These are phyloP conservation scores for Hysterangium stoloniferum DNA, from an alignment of 768 basidiomycete genomes.

Conservation along the genomic window DNA sequence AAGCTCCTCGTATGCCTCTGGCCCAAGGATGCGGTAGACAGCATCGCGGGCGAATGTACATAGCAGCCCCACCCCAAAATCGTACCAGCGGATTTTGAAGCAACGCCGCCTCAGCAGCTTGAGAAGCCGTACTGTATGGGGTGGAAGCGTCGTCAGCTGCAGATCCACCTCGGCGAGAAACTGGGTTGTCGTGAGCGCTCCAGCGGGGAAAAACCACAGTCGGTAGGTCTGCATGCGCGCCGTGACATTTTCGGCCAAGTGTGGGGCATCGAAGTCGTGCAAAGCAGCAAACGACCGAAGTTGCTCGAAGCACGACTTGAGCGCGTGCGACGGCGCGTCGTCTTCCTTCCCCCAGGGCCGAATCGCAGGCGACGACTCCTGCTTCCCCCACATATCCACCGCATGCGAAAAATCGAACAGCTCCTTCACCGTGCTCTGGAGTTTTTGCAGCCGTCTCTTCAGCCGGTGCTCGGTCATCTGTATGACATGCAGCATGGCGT, in stretches of 20 bases:
- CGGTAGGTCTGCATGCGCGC: not conserved
- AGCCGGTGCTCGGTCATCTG: constrained; percentile 1
- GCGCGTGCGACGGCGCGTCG: not conserved
- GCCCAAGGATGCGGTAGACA: constrained; percentile 3
- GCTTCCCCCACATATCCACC: constrained; percentile 7
- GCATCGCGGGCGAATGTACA: constrained; percentile 5
- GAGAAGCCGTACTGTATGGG: not conserved
- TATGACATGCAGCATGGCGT: not conserved
- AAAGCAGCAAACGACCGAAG: not conserved
- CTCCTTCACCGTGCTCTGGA: not conserved
- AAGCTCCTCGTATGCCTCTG: not conserved
- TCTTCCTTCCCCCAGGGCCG: not conserved
- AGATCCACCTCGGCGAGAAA: constrained; percentile 6
- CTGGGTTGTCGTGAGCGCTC: not conserved
- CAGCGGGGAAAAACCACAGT: not conserved
- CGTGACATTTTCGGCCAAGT: not conserved
- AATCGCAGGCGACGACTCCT: not conserved
- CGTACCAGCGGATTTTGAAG: constrained; percentile 9
- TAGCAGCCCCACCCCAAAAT: constrained; percentile 2
- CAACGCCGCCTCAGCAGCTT: constrained; percentile 6
- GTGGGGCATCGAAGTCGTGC: constrained; percentile 6
- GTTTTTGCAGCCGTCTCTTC: not conserved
- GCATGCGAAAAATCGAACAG: not conserved
- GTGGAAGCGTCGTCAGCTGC: not conserved
- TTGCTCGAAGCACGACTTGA: not conserved